Percentiles rank a stretch among this genome's conserved stretches.
Evolutionary conservation across 208 protist species (phyloP).

Genomic region (Angomonas deanei): DNA sequence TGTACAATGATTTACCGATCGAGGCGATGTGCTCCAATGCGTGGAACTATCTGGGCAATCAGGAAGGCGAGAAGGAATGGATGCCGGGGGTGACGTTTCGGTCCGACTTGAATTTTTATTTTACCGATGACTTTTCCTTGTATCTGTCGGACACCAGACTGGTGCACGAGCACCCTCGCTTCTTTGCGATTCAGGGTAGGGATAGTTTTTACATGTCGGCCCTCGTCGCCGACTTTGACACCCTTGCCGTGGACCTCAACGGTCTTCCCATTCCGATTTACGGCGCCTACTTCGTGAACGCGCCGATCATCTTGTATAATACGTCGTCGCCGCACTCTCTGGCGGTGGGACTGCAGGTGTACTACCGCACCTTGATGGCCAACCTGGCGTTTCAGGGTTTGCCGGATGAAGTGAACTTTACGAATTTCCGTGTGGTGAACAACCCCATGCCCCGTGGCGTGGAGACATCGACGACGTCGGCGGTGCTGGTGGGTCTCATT

Average conservation of each 20-base stretch:
- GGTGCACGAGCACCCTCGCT: constrained; percentile 7
- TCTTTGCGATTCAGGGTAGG: constrained; percentile 9
- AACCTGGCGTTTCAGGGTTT: not conserved
- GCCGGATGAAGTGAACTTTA: not conserved
- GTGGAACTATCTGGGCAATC: not conserved
- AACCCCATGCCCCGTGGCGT: not conserved
- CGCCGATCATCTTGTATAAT: constrained; percentile 2
- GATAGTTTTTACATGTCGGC: not conserved
- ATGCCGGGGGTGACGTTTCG: not conserved
- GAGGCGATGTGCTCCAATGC: not conserved
- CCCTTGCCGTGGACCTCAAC: not conserved
- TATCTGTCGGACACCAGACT: constrained; percentile 18
- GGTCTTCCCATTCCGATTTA: not conserved
- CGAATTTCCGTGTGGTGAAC: constrained; percentile 1
- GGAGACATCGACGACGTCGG: not conserved
- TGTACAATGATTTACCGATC: not conserved
- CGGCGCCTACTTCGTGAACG: not conserved
- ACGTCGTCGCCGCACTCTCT: not conserved
- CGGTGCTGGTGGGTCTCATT: constrained; percentile 46
- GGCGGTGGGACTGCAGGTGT: not conserved
- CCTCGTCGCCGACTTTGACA: not conserved
- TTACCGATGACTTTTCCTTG: not conserved
- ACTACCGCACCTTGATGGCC: not conserved
- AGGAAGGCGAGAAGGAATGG: not conserved
- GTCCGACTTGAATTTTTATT: not conserved